Conservation (phyloP, 2,329 filamentous ascomycete species). For the Xylariaceae sp. region DNA sequence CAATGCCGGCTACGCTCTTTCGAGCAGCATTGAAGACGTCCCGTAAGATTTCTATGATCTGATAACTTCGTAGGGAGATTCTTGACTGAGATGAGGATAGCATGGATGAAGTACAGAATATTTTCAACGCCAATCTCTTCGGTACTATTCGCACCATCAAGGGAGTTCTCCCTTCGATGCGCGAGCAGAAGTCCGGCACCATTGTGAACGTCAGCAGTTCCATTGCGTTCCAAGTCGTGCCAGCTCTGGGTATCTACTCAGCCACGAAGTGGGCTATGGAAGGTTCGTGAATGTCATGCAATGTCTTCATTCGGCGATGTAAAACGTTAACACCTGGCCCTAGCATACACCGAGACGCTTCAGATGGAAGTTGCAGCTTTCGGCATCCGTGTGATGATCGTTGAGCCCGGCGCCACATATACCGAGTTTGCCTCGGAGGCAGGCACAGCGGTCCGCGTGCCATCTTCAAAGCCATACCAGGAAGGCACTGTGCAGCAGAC, state of each 20-base stretch:
- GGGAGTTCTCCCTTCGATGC: constrained; percentile 27
- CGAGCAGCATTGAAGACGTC: constrained; percentile 23
- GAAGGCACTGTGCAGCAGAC: constrained; percentile 15
- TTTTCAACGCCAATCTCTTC: constrained; percentile 27
- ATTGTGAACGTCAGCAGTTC: constrained; percentile 29
- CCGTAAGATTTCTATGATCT: constrained; percentile 11
- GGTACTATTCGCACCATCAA: constrained; percentile 26
- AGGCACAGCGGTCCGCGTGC: constrained; percentile 15
- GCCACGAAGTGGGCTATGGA: constrained; percentile 27
- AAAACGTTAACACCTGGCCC: not conserved
- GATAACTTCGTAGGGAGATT: constrained; percentile 4
- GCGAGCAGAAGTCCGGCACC: constrained; percentile 24
- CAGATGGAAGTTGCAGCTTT: constrained; percentile 24
- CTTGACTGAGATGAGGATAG: constrained; percentile 8
- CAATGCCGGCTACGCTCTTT: constrained; percentile 24
- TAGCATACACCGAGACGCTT: constrained; percentile 24
- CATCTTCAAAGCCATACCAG: constrained; percentile 19
- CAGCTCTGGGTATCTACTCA: constrained; percentile 22
- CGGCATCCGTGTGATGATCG: constrained; percentile 24
- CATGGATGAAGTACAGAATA: constrained; percentile 19
- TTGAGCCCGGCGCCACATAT: constrained; percentile 21
- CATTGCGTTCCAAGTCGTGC: constrained; percentile 7
- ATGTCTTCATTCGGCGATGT: not conserved
- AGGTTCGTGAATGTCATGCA: constrained; percentile 6
- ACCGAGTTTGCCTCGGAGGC: constrained; percentile 21